phyloP scores from a whole-genome alignment of 2,329 filamentous ascomycete genomes.

The Claviceps sp. region DNA sequence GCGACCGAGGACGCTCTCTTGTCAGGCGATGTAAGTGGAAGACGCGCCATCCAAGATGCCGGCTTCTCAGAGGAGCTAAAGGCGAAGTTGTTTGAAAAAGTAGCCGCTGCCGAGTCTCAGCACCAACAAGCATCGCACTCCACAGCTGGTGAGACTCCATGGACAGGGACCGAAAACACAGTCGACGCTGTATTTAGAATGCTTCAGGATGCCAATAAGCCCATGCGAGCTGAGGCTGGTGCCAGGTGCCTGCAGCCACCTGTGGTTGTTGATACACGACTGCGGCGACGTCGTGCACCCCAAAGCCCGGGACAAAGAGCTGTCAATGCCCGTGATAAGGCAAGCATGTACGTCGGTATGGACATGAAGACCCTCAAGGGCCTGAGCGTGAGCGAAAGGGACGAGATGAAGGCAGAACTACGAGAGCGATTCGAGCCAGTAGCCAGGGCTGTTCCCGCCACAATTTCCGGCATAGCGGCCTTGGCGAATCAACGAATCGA shows the following conservation, averaged over 20 bases:
- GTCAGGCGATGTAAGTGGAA: slow-evolving; percentile 45
- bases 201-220: slow-evolving; percentile 67
- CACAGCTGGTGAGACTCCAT: slow-evolving; percentile 41
- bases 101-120: slow-evolving; percentile 42
- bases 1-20: slow-evolving; percentile 50
- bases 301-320: slow-evolving; percentile 32
- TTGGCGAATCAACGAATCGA: slow-evolving; percentile 88
- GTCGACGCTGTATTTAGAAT: slow-evolving; percentile 74
- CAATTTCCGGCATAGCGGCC: slow-evolving; percentile 64
- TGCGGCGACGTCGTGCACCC: slow-evolving; percentile 26
- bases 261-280: slow-evolving; percentile 36
- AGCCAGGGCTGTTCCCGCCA: slow-evolving; percentile 59
- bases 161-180: slow-evolving; percentile 64
- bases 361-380: slow-evolving; percentile 34
- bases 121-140: slow-evolving; percentile 18
- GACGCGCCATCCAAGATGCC: slow-evolving; percentile 45
- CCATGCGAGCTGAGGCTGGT: slow-evolving; percentile 39
- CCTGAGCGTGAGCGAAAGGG: slow-evolving; percentile 58
- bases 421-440: slow-evolving; percentile 67
- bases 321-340: slow-evolving; percentile 44
- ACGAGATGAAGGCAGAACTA: slow-evolving; percentile 58
- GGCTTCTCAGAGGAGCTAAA: slow-evolving; percentile 53
- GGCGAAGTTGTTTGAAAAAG: slow-evolving; percentile 39
- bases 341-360: slow-evolving; percentile 35
- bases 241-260: slow-evolving; percentile 32